Conservation (phyloP, 768 basidiomycete species). For the Rhodotorula babjevae region DNA sequence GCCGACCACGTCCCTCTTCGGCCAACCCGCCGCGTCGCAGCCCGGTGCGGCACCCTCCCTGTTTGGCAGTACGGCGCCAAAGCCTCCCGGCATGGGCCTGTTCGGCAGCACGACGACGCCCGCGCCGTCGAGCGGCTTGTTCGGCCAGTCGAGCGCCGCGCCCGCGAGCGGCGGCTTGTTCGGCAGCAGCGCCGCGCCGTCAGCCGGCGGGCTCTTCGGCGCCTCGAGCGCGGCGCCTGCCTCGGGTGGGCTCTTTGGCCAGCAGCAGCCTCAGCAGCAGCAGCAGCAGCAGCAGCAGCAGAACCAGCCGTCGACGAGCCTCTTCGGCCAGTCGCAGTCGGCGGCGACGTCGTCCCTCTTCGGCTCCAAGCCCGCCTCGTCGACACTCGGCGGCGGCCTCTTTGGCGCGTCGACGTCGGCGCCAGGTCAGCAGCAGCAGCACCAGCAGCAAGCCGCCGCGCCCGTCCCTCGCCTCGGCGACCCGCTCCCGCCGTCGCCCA, state of each 20-base stretch:
- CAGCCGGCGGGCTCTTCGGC: slow-evolving; percentile 3
- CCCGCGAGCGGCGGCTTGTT: neutral
- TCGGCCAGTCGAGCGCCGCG: slow-evolving; percentile 23
- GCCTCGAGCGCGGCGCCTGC: slow-evolving; percentile 36
- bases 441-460: slow-evolving; percentile 44
- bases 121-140: slow-evolving; percentile 19
- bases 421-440: slow-evolving; percentile 37
- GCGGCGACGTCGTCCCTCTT: slow-evolving; percentile 32
- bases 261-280: neutral
- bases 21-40: neutral
- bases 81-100: neutral
- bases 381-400: slow-evolving; percentile 37
- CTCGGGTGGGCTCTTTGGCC: slow-evolving; percentile 1
- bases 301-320: slow-evolving; percentile 33
- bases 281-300: slow-evolving; percentile 44
- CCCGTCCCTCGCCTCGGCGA: slow-evolving; percentile 50
- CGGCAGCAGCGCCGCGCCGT: neutral
- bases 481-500: slow-evolving; percentile 50
- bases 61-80: neutral
- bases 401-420: slow-evolving; percentile 44
- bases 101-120: slow-evolving; percentile 15
- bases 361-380: slow-evolving; percentile 36
- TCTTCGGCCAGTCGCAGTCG: slow-evolving; percentile 43
- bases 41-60: neutral
- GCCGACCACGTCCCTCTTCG: neutral